phyloP scores from a whole-genome alignment of 179 eudicot genomes.

The Nepenthes alata region DNA sequence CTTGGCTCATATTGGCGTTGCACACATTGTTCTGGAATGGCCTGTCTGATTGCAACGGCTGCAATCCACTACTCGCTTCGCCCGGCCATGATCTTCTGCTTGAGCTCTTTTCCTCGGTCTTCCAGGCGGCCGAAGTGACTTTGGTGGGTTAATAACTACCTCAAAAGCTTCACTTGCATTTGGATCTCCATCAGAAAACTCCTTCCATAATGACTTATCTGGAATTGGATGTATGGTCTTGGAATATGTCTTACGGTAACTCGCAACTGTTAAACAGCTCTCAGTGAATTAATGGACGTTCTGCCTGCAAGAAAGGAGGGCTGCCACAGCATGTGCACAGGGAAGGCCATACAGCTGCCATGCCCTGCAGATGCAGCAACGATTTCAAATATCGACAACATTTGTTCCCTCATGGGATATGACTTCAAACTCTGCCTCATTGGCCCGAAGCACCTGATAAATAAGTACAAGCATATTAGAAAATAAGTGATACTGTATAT shows the following conservation, averaged over 20 bases:
- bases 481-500: no score
- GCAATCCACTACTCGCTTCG: conserved; percentile 31
- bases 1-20: conserved; percentile 18
- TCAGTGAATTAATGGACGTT: conserved; percentile 72
- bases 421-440: conserved; percentile 89
- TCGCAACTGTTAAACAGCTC: conserved; percentile 74
- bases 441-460: conserved; percentile 76
- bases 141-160: conserved; percentile 25
- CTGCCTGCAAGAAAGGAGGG: conserved; percentile 81
- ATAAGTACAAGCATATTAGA: conserved; percentile 53
- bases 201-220: conserved; percentile 60
- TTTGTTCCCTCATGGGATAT: conserved; percentile 70
- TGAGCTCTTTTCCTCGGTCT: conserved; percentile 31
- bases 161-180: conserved; percentile 10
- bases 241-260: conserved; percentile 68
- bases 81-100: conserved; percentile 33
- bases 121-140: conserved; percentile 26
- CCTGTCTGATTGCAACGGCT: conserved; percentile 42
- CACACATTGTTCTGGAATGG: conserved; percentile 35
- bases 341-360: conserved; percentile 96
- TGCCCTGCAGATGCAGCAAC: conserved; percentile 70
- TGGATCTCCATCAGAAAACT: conserved; percentile 15
- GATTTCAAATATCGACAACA: conserved; percentile 68
- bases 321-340: conserved; percentile 95
- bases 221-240: conserved; percentile 71